Evolutionary conservation across 1,284 basidiomycete species (phyloP).

Genomic region (Heterobasidion occidentale): DNA sequence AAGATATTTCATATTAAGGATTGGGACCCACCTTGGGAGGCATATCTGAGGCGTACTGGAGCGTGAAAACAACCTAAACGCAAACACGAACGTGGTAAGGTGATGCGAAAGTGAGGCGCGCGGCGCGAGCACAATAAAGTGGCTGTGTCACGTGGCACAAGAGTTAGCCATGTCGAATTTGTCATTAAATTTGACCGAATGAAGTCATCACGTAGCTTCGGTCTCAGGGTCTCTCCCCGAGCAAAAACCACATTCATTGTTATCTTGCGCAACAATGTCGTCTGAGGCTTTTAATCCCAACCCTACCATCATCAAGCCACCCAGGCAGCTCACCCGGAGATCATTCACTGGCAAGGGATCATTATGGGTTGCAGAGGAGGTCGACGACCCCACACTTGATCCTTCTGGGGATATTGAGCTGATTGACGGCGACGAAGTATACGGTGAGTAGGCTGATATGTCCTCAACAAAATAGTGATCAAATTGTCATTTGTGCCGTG

Average conservation of each 20-base stretch:
- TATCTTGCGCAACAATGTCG: constrained; percentile 15
- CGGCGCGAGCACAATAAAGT: neutral
- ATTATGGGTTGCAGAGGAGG: constrained; percentile 22
- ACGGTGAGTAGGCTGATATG: constrained; percentile 27
- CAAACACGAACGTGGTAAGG: neutral
- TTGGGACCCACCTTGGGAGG: constrained; percentile 14
- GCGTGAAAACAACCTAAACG: neutral
- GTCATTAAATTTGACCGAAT: neutral
- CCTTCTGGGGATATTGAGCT: constrained; percentile 28
- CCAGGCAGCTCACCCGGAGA: constrained; percentile 8
- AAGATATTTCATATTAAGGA: neutral
- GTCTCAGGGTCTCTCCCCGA: neutral
- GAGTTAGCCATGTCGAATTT: neutral
- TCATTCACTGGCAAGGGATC: constrained; percentile 15
- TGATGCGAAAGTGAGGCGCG: neutral
- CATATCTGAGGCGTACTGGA: constrained; percentile 5
- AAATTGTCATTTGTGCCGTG: neutral
- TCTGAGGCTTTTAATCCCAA: constrained; percentile 29
- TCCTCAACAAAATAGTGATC: neutral
- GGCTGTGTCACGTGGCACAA: neutral
- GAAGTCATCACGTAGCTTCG: too few relatives aligned
- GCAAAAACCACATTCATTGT: neutral
- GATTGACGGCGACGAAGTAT: constrained; percentile 47
- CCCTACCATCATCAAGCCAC: constrained; percentile 25
- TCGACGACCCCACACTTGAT: constrained; percentile 17